Base-by-base conservation (phyloP, 208 protist species). In the Blechomonas ayalai region DNA sequence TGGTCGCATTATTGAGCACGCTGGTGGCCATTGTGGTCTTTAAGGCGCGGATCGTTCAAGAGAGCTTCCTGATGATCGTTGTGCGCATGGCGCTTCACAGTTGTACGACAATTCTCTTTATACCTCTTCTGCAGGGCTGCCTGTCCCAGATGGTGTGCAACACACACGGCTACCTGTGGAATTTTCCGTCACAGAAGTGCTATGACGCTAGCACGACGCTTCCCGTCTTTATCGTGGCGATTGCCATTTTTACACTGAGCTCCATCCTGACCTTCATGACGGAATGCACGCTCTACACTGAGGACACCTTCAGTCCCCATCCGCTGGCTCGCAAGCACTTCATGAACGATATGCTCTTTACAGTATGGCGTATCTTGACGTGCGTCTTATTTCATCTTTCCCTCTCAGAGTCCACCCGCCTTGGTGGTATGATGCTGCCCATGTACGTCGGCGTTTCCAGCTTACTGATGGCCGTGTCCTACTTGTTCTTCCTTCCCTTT, bases 301-400 rank as follows among this genome's bases (percentile, higher is more conserved):
- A 58, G 6, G 35, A 47, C 41, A 33, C 45, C 40, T n/a, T 18
- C 19, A 60, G 47, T 33, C 9, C 18, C 5, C 56, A 71, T 25
- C 39, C 32, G 18, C 50, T 71, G 8, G 48, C 63, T 5, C 58
- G 63, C 22, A 37, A 42, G 44, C 56, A 67, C 37, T 44, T 23
- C 40, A 4, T 41, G 20, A 31, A 22, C 37, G 46, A 53, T 39
- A 8, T 25, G 13, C 15, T 45, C 12, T 32, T 44, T 27, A 31
- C 22, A 12, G 3, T 42, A 4, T 71, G 59, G 56, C 28, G 43
- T 5, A 34, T 52, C 29, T 16, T 58, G 20, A 39, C 42, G 10
- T 33, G 38, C 22, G 33, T 71, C 8, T 19, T 71, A 8, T 71
- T 65, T 34, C 63, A 71, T 31, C 18, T 60, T 24, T 36, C 67